These are phyloP conservation scores for Fusarium coffeatum DNA, from an alignment of 2,329 filamentous ascomycete genomes.

Conservation along the genomic window DNA sequence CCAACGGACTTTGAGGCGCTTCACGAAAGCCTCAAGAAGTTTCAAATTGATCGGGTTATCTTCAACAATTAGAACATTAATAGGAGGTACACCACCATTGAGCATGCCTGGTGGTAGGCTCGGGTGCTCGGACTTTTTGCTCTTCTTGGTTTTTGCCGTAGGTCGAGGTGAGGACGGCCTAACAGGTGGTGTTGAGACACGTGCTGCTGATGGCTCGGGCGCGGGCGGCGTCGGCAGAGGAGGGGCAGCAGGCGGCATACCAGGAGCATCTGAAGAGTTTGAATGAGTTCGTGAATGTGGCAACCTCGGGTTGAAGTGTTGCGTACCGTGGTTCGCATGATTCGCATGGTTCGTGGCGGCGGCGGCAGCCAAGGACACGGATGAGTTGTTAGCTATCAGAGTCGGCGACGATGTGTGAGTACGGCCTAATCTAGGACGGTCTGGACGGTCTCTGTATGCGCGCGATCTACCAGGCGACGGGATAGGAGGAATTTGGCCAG, in stretches of 20 bases:
- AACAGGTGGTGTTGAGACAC: conserved; percentile 66
- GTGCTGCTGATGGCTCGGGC: conserved; percentile 56
- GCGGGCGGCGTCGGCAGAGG: conserved; percentile 64
- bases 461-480: conserved; percentile 80
- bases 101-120: conserved; percentile 72
- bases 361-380: conserved; percentile 50
- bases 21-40: conserved; percentile 94
- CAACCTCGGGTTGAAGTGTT: conserved; percentile 53
- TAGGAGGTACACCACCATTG: conserved; percentile 88
- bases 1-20: conserved; percentile 94
- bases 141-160: conserved; percentile 60
- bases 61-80: conserved; percentile 97
- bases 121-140: conserved; percentile 63
- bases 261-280: conserved; percentile 65
- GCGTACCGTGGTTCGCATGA: conserved; percentile 48
- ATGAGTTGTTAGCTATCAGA: conserved; percentile 63
- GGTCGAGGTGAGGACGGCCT: conserved; percentile 62
- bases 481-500: conserved; percentile 81
- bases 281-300: conserved; percentile 69
- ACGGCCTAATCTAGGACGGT: conserved; percentile 71
- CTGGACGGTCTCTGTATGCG: conserved; percentile 66
- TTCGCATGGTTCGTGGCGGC: conserved; percentile 50
- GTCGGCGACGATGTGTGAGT: conserved; percentile 87
- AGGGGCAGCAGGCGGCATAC: conserved; percentile 61
- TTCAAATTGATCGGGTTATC: conserved; percentile 98